A percentile compares a stretch with the other conserved stretches of the same genome.
Conservation (phyloP, 1,284 basidiomycete species). For the Cryptococcus sp. region DNA sequence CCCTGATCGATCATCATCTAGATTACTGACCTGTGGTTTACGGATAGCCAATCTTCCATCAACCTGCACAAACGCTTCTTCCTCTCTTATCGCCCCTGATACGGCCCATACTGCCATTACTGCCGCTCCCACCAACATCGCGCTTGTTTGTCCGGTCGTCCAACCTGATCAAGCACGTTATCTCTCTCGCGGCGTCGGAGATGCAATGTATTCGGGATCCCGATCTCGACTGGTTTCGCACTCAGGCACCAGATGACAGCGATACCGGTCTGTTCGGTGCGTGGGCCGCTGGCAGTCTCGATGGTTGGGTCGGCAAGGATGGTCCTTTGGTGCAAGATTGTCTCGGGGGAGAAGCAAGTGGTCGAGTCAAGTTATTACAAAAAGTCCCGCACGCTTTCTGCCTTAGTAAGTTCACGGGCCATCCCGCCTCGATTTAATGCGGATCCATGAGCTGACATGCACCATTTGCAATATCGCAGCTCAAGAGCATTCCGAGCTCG, state of each 20-base stretch:
- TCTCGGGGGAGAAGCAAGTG: constrained; percentile 30
- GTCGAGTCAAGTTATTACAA: constrained; percentile 30
- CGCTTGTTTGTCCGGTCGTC: constrained; percentile 41
- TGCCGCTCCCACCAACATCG: constrained; percentile 34
- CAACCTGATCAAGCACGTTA: constrained; percentile 37
- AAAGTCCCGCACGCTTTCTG: constrained; percentile 48
- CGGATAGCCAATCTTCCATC: constrained; percentile 47
- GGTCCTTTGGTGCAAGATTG: constrained; percentile 36
- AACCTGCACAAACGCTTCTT: constrained; percentile 32
- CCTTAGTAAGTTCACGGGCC: constrained; percentile 32
- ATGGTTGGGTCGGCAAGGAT: constrained; percentile 49
- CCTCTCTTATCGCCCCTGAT: constrained; percentile 33
- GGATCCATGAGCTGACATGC: background rate
- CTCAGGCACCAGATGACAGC: constrained; percentile 15
- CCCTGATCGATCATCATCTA: background rate
- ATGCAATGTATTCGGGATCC: constrained; percentile 44
- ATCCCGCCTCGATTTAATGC: too few relatives aligned
- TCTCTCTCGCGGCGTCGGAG: constrained; percentile 47
- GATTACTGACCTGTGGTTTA: background rate
- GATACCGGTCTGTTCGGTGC: constrained; percentile 32
- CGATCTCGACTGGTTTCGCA: constrained; percentile 41
- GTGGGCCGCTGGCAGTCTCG: constrained; percentile 37
- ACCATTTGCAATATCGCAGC: constrained; percentile 18
- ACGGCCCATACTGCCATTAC: constrained; percentile 35
- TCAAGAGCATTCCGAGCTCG: constrained; percentile 31